Evolutionary conservation across 129 eudicot species (phyloP).

Genomic region (Chrysanthemum makinoi): DNA sequence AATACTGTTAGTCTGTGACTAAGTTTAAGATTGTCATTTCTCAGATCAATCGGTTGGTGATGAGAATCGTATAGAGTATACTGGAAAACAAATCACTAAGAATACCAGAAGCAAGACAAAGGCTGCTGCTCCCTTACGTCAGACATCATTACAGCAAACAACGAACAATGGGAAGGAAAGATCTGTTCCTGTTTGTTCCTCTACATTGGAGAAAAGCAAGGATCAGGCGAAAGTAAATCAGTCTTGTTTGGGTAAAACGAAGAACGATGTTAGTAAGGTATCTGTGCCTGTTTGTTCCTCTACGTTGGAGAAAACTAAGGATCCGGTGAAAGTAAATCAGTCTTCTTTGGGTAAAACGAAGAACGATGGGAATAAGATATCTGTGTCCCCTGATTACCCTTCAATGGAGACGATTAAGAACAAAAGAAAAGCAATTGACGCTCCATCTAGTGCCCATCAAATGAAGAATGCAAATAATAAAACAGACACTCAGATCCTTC

Average conservation of each 20-base stretch:
- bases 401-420: slow-evolving; percentile 21
- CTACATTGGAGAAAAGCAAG: slow-evolving; percentile 13
- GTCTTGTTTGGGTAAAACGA: slow-evolving; percentile 10
- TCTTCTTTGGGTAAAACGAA: slow-evolving; percentile 7
- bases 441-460: slow-evolving; percentile 11
- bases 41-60: slow-evolving; percentile 22
- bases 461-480: slow-evolving; percentile 8
- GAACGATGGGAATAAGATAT: slow-evolving; percentile 19
- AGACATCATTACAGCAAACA: slow-evolving; percentile 11
- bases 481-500: slow-evolving; percentile 1
- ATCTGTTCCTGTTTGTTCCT: slow-evolving; percentile 20
- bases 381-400: background rate
- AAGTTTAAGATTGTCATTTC: slow-evolving; percentile 1
- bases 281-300: slow-evolving; percentile 21
- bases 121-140: slow-evolving; percentile 17
- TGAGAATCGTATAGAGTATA: slow-evolving; percentile 2
- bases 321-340: slow-evolving; percentile 24
- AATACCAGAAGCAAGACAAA: slow-evolving; percentile 22
- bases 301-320: slow-evolving; percentile 12
- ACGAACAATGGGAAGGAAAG: slow-evolving; percentile 4
- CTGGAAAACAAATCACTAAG: slow-evolving; percentile 13
- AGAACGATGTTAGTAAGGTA: slow-evolving; percentile 16
- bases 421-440: slow-evolving; percentile 24
- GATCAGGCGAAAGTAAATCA: slow-evolving; percentile 27
- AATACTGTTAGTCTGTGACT: background rate